Conservation (phyloP, 75 land plant species). For the Sequoia sempervirens region DNA sequence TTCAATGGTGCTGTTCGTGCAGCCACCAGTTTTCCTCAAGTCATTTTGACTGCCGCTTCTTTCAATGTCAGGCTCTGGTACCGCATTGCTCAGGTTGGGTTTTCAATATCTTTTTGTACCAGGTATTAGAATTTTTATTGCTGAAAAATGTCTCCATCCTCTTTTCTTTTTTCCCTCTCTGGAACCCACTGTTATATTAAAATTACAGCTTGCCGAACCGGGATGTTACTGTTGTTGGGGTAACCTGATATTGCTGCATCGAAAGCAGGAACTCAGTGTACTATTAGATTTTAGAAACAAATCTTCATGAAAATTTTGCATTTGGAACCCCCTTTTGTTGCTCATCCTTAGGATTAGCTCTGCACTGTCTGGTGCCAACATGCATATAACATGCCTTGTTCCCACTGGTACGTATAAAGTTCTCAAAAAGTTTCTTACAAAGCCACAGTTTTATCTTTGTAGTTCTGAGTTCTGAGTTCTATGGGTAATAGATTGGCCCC, state of each 20-base stretch:
- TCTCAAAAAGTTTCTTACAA: too few species aligned
- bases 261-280: too few species aligned
- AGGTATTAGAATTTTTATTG: background rate
- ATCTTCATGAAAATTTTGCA: background rate
- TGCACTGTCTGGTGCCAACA: too few species aligned
- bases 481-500: background rate
- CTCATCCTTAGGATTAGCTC: too few species aligned
- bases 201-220: too few species aligned
- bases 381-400: too few species aligned
- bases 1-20: conserved; percentile 45
- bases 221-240: too few species aligned
- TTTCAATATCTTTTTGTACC: background rate
- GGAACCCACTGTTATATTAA: too few species aligned
- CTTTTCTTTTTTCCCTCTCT: background rate
- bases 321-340: background rate
- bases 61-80: conserved; percentile 75
- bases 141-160: background rate
- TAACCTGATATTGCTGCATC: too few species aligned
- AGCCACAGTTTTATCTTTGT: too few species aligned
- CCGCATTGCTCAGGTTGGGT: conserved; percentile 66
- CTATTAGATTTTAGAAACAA: background rate
- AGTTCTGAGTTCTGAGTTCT: too few species aligned
- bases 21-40: conserved; percentile 92
- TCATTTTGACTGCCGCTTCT: conserved; percentile 84
- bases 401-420: too few species aligned